Evolutionary conservation across 345 rosid species (phyloP).

Genomic region (Syzygium aromaticum): DNA sequence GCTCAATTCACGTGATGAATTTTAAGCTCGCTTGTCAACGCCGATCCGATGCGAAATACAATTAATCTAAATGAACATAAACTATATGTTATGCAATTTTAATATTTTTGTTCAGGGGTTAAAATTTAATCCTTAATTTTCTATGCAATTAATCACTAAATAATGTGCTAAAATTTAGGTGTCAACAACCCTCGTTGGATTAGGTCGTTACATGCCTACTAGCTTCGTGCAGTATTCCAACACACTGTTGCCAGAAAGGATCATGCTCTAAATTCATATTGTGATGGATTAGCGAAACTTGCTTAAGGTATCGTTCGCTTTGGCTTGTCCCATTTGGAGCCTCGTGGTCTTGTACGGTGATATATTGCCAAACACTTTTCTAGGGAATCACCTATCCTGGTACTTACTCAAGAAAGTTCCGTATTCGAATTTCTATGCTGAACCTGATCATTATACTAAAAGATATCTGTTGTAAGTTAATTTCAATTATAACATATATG

Average conservation of each 20-base stretch:
- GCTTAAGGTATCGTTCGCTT: background rate
- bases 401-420: background rate
- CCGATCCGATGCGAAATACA: too few species aligned
- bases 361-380: background rate
- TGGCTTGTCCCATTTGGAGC: fast-evolving
- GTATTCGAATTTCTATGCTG: background rate
- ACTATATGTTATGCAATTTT: too few species aligned
- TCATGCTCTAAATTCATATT: fast-evolving
- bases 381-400: background rate
- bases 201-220: background rate
- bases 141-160: too few species aligned
- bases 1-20: too few species aligned
- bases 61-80: too few species aligned
- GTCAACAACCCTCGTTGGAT: too few species aligned
- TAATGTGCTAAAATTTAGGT: too few species aligned
- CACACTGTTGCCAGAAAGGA: background rate
- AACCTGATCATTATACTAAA: background rate
- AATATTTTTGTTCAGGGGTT: too few species aligned
- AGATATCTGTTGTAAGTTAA: fast-evolving
- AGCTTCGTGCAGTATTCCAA: background rate
- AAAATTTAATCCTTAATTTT: too few species aligned
- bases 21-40: too few species aligned
- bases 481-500: background rate
- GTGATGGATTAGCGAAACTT: fast-evolving
- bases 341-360: fast-evolving